phyloP scores from a whole-genome alignment of 768 basidiomycete species.

The Pleurotus tuber-regium region DNA sequence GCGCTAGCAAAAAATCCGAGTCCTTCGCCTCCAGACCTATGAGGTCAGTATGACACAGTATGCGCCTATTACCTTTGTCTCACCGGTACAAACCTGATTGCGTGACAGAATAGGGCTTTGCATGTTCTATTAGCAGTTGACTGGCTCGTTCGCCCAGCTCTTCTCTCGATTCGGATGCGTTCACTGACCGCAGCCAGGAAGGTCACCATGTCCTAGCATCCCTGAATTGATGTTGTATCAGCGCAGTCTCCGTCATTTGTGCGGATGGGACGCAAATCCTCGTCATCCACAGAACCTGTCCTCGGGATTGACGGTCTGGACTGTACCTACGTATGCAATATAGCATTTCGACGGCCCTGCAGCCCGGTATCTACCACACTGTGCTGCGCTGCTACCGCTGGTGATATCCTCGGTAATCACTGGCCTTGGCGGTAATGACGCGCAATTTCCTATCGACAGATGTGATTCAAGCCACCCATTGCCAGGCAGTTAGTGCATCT shows the following conservation, averaged over 20 bases:
- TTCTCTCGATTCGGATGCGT: slow-evolving; percentile 1
- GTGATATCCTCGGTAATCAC: neutral
- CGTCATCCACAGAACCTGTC: neutral
- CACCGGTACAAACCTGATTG: neutral
- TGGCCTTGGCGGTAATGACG: neutral
- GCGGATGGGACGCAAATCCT: neutral
- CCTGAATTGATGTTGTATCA: slow-evolving; percentile 9
- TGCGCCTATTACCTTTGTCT: neutral
- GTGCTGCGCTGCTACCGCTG: neutral
- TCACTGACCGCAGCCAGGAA: slow-evolving; percentile 4
- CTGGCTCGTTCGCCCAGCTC: slow-evolving; percentile 2
- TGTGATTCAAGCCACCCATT: no score
- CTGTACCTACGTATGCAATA: neutral
- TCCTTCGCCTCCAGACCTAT: no score
- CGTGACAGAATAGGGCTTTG: neutral
- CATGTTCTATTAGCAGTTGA: neutral
- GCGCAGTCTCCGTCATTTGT: slow-evolving; percentile 10
- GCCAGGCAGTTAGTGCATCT: no score
- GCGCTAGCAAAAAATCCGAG: no score
- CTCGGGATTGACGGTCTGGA: neutral
- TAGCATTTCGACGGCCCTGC: neutral
- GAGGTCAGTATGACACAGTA: slow-evolving; percentile 8
- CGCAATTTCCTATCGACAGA: neutral
- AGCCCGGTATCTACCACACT: neutral
- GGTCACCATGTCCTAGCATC: neutral